These are phyloP conservation scores for Magnolia kwangsiensis DNA, from an alignment of 164 flowering plant species.

Conservation along the genomic window DNA sequence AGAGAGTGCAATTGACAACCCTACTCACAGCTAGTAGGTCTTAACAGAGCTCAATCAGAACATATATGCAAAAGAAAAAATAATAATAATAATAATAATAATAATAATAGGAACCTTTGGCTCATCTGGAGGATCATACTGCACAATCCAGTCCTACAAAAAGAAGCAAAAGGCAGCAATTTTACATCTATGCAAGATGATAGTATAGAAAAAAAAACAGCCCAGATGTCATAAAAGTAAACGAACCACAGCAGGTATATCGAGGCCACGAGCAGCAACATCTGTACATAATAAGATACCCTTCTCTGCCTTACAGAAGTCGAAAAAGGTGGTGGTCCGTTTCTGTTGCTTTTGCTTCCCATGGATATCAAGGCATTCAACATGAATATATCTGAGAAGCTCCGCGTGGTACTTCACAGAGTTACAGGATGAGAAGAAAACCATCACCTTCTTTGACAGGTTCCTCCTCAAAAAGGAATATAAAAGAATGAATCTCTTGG, in stretches of 20 bases:
- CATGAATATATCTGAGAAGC: constrained; percentile 66
- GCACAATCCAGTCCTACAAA: constrained; percentile 92
- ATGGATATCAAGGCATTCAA: constrained; percentile 81
- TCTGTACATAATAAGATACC: constrained; percentile 96
- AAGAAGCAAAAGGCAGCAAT: background rate
- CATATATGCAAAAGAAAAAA: no score
- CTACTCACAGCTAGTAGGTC: no score
- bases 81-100: background rate
- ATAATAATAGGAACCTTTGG: constrained; percentile 61
- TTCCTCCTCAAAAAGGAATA: constrained; percentile 87
- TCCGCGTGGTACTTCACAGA: constrained; percentile 90
- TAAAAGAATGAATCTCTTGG: constrained; percentile 67
- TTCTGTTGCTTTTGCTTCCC: constrained; percentile 91
- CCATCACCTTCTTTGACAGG: constrained; percentile 89
- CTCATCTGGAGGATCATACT: constrained; percentile 96
- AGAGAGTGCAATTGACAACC: no score
- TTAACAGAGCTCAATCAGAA: no score
- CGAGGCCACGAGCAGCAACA: constrained; percentile 97
- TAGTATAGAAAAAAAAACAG: background rate
- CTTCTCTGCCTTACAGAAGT: constrained; percentile 74
- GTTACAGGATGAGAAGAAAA: constrained; percentile 91
- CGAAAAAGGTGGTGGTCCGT: constrained; percentile 75
- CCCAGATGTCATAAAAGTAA: constrained; percentile 1
- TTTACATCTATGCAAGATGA: background rate
- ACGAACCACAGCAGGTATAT: constrained; percentile 86